phyloP scores from a whole-genome alignment of 306 rosid species.

The Rubus parviflorus region DNA sequence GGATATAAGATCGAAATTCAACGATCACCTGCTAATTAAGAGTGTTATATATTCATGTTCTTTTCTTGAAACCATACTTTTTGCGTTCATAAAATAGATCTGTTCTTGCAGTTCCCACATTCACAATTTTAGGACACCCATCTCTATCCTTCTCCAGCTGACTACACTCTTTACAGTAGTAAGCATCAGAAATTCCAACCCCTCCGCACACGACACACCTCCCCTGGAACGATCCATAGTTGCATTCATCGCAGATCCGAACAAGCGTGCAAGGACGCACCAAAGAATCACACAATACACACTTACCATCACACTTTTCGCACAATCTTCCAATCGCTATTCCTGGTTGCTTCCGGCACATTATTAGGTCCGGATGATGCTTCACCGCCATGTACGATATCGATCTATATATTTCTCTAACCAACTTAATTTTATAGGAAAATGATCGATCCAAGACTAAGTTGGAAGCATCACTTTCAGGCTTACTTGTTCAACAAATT shows the following conservation, averaged over 20 bases:
- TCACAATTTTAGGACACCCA: conserved; percentile 88
- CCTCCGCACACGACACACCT: conserved; percentile 88
- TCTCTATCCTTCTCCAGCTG: conserved; percentile 92
- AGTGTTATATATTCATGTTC: neutral
- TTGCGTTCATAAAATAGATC: conserved; percentile 79
- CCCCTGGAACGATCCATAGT: conserved; percentile 76
- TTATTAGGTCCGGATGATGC: conserved; percentile 88
- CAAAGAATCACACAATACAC: conserved; percentile 71
- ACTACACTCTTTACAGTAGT: conserved; percentile 86
- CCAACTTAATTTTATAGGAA: no score
- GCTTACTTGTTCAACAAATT: no score
- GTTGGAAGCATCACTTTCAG: no score
- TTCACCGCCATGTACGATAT: neutral
- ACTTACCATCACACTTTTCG: conserved; percentile 78
- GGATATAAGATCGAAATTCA: no score
- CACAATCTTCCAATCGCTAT: conserved; percentile 79
- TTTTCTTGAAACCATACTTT: conserved; percentile 63
- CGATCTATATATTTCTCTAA: no score
- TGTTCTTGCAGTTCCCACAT: conserved; percentile 78
- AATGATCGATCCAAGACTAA: no score
- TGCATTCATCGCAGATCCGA: conserved; percentile 77
- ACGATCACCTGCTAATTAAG: neutral
- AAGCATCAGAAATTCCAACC: conserved; percentile 84
- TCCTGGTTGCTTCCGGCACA: conserved; percentile 86
- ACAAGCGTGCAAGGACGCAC: conserved; percentile 90